Conservation (phyloP, 2,329 filamentous ascomycete genomes). For the Lachnellula cervina region DNA sequence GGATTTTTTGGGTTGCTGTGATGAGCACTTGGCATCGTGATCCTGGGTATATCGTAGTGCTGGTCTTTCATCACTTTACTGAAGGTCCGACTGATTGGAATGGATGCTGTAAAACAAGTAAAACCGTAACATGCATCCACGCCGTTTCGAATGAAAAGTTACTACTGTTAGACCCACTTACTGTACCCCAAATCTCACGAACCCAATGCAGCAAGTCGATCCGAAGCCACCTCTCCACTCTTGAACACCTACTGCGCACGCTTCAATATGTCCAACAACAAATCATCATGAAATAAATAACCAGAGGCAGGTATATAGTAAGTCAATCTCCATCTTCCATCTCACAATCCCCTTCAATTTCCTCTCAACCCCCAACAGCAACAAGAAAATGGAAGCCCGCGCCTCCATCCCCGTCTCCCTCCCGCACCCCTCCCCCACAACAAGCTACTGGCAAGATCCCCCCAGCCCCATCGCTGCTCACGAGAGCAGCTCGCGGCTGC, state of each 20-base stretch:
- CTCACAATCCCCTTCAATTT: background rate
- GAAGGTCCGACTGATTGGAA: background rate
- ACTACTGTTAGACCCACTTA: background rate
- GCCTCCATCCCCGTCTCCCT: slow-evolving; percentile 24
- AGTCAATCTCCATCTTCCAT: no score
- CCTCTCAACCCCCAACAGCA: background rate
- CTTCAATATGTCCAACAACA: no score
- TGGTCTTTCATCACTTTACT: background rate
- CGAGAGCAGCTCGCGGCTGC: slow-evolving; percentile 19
- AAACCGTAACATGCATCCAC: background rate
- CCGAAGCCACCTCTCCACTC: slow-evolving; percentile 7
- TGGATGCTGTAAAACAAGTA: background rate
- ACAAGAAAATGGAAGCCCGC: slow-evolving; percentile 16
- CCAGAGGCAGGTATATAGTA: no score
- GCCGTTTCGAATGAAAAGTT: background rate
- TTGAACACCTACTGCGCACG: slow-evolving; percentile 2
- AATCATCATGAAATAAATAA: no score
- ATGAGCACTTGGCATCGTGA: background rate
- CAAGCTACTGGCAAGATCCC: slow-evolving; percentile 33
- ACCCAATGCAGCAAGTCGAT: slow-evolving; percentile 11
- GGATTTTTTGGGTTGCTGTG: background rate
- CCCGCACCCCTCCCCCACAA: slow-evolving; percentile 29
- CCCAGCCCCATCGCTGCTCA: slow-evolving; percentile 30
- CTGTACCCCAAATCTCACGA: slow-evolving; percentile 9
- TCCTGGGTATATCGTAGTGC: background rate